A percentile compares a stretch with the other conserved stretches of the same genome.
These are phyloP conservation scores for Bipolaris gigantea DNA, from an alignment of 2,329 filamentous ascomycete genomes.

Conservation along the genomic window DNA sequence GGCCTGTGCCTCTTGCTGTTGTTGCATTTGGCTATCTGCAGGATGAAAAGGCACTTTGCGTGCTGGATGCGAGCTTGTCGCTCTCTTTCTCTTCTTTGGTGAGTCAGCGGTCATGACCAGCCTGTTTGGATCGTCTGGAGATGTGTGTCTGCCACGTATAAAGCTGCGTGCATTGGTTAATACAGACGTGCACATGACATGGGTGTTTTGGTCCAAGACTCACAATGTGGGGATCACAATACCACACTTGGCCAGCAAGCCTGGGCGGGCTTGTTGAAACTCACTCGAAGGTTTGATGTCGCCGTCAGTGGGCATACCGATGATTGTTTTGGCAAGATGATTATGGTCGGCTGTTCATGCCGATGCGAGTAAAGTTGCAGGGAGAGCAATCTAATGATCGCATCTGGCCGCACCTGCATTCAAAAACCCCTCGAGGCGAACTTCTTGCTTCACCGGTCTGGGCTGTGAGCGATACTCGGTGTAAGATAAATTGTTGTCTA, in stretches of 20 bases:
- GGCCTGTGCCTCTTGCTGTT: background rate
- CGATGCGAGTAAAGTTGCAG: conserved; percentile 10
- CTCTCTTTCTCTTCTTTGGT: conserved; percentile 41
- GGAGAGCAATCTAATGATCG: background rate
- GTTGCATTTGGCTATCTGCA: background rate
- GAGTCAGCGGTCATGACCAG: conserved; percentile 38
- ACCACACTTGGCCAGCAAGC: conserved; percentile 36
- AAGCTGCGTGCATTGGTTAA: conserved; percentile 23
- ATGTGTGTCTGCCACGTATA: conserved; percentile 37
- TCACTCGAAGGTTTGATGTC: conserved; percentile 33
- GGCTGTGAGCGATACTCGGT: conserved; percentile 19
- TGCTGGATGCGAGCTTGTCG: conserved; percentile 21
- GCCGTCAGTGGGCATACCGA: conserved; percentile 38
- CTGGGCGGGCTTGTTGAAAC: conserved; percentile 24
- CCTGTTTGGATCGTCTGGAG: conserved; percentile 27
- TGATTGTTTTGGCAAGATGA: conserved; percentile 15
- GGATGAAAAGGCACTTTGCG: conserved; percentile 19
- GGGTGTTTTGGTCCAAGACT: conserved; percentile 8
- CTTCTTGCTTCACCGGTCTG: conserved; percentile 6
- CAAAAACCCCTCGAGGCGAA: background rate
- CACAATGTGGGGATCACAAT: conserved; percentile 32
- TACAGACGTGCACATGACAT: background rate
- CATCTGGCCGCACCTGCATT: background rate
- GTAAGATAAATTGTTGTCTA: background rate
- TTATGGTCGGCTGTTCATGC: conserved; percentile 31